A percentile compares a stretch with the other conserved stretches of the same genome.
These are phyloP conservation scores for Oryza glaberrima DNA, from an alignment of 176 grass and related monocot species.

Conservation along the genomic window DNA sequence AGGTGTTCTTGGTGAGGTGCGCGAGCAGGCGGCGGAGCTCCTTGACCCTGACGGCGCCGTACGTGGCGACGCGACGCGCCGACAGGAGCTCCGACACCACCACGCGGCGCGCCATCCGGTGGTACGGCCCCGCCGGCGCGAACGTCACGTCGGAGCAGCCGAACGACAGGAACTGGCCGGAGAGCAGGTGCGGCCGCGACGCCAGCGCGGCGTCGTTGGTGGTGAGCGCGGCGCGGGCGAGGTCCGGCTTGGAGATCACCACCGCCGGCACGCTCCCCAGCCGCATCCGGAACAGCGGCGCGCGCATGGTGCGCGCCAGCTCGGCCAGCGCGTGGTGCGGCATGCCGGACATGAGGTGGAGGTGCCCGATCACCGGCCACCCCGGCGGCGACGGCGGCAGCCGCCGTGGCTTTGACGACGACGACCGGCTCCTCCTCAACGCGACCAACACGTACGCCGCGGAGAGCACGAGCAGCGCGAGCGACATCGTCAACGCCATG, in stretches of 20 bases:
- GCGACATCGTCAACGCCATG: not conserved
- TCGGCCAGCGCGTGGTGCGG: constrained; percentile 42
- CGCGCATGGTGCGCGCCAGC: constrained; percentile 19
- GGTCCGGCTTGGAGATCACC: constrained; percentile 49
- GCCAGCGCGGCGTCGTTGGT: constrained; percentile 46
- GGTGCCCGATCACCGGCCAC: constrained; percentile 48
- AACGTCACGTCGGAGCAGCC: constrained; percentile 54
- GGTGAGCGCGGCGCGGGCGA: constrained; percentile 48
- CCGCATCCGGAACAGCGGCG: constrained; percentile 33
- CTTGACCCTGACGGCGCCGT: constrained; percentile 15
- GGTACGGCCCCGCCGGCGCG: constrained; percentile 45
- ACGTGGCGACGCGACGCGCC: constrained; percentile 48
- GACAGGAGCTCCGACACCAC: constrained; percentile 53
- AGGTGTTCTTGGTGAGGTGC: constrained; percentile 24
- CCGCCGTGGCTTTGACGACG: constrained; percentile 8
- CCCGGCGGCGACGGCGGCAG: constrained; percentile 43
- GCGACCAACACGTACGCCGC: constrained; percentile 1
- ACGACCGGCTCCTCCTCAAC: not conserved
- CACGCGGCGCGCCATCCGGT: constrained; percentile 46
- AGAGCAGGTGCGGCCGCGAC: constrained; percentile 49
- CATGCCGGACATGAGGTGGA: constrained; percentile 47
- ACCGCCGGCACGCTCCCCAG: constrained; percentile 42
- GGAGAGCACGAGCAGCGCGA: constrained; percentile 15
- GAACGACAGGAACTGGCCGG: constrained; percentile 48
- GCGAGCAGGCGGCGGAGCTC: constrained; percentile 50